These are phyloP conservation scores for Thymus mandschuricus DNA, from an alignment of 257 asterid genomes.

Conservation along the genomic window DNA sequence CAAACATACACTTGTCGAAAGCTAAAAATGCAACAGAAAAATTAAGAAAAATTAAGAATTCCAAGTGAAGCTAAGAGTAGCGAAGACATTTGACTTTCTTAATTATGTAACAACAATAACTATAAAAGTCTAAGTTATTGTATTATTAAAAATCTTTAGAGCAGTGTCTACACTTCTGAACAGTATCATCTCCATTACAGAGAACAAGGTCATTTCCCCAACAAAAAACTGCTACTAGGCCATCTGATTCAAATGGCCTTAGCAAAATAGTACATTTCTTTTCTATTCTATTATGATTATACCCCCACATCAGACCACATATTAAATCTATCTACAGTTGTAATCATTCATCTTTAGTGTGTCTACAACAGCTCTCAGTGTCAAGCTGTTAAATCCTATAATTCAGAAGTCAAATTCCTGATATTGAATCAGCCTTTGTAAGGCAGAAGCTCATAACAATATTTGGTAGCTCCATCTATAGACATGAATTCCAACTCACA, in stretches of 20 bases:
- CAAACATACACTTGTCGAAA: neutral
- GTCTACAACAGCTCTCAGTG: conserved; percentile 3
- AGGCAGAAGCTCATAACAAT: neutral
- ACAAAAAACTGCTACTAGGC: neutral
- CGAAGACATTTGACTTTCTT: conserved; percentile 1
- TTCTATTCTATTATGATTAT: neutral
- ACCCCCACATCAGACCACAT: neutral
- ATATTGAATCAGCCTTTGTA: neutral
- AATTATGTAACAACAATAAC: neutral
- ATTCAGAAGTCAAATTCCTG: conserved; percentile 1
- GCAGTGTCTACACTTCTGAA: neutral
- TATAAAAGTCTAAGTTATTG: neutral
- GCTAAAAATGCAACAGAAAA: conserved; percentile 4
- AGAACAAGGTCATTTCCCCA: neutral
- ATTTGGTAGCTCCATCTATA: neutral
- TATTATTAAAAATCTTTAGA: neutral
- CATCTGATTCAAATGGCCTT: neutral
- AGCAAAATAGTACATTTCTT: neutral
- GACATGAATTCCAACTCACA: neutral
- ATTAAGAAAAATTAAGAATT: neutral
- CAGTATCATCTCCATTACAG: conserved; percentile 3
- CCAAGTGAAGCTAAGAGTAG: neutral
- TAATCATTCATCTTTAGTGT: neutral
- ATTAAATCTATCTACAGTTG: conserved; percentile 9
- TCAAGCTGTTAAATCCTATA: conserved; percentile 1